Percentiles rank a stretch among this genome's conserved stretches.
phyloP scores from a whole-genome alignment of 371 early-diverging fungal species.

The Mucor circinelloides region DNA sequence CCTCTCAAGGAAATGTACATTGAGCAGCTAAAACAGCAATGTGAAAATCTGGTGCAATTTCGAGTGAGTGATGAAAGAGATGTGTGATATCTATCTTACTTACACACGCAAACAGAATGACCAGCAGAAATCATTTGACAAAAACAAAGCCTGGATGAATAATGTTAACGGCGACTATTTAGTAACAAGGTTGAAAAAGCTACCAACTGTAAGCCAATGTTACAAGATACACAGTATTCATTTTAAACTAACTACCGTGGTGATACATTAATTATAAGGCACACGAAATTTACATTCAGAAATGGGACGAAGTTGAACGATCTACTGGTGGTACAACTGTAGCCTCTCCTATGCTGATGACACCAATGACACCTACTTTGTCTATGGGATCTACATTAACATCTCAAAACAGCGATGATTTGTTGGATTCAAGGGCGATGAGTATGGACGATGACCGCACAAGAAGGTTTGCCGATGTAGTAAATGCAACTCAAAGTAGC shows the following conservation, averaged over 20 bases:
- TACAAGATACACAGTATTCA: neutral
- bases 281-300: conserved; percentile 24
- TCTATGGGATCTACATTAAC: neutral
- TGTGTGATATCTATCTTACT: neutral
- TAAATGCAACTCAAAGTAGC: conserved; percentile 19
- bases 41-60: conserved; percentile 14
- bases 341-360: conserved; percentile 22
- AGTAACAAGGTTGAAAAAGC: conserved; percentile 16
- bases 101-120: conserved; percentile 8
- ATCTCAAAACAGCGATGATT: neutral
- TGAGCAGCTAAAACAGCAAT: conserved; percentile 12
- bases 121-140: conserved; percentile 21
- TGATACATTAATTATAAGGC: conserved; percentile 13
- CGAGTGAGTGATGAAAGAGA: conserved; percentile 9
- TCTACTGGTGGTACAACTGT: conserved; percentile 11
- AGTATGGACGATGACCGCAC: conserved; percentile 27
- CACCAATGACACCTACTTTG: conserved; percentile 8
- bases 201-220: conserved; percentile 19
- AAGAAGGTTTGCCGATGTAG: neutral
- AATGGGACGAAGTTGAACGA: conserved; percentile 35
- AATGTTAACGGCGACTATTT: conserved; percentile 24
- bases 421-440: conserved; percentile 13
- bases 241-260: neutral
- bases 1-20: conserved; percentile 9
- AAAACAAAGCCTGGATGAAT: conserved; percentile 25